Percentiles rank a stretch among this genome's conserved stretches.
Evolutionary conservation across 306 rosid genomes (phyloP).

Genomic region (Oemleria cerasiformis): DNA sequence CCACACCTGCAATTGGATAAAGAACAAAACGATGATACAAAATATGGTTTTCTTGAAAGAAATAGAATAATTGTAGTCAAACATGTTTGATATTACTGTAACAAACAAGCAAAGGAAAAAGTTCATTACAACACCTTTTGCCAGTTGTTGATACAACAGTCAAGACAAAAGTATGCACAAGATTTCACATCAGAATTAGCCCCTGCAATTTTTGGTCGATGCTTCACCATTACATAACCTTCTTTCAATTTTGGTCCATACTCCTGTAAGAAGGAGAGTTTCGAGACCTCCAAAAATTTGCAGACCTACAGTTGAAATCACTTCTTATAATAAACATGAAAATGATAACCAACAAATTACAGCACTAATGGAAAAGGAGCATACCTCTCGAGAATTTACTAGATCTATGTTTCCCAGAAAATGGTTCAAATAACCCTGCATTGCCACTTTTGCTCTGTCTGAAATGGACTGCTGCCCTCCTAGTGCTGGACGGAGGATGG

Average conservation of each 20-base stretch:
- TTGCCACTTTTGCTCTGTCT: slow-evolving; percentile 71
- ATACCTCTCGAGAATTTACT: slow-evolving; percentile 88
- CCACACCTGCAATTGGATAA: slow-evolving; percentile 40
- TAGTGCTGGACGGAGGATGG: slow-evolving; percentile 74
- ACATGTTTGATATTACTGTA: neutral
- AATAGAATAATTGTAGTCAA: neutral
- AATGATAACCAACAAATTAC: neutral
- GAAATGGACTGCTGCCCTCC: slow-evolving; percentile 75
- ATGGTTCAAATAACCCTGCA: slow-evolving; percentile 85
- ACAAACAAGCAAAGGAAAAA: neutral
- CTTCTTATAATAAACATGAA: neutral
- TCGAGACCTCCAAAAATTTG: slow-evolving; percentile 54
- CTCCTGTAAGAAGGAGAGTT: slow-evolving; percentile 44
- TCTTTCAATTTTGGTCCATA: slow-evolving; percentile 55
- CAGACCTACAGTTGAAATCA: slow-evolving; percentile 41
- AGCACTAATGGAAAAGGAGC: neutral
- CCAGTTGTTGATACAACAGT: slow-evolving; percentile 41
- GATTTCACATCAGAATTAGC: slow-evolving; percentile 33
- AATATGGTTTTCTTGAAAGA: neutral
- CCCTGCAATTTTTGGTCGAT: slow-evolving; percentile 31
- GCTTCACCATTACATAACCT: slow-evolving; percentile 53
- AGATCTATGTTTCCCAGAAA: slow-evolving; percentile 78
- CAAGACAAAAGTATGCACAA: neutral
- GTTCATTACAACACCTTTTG: slow-evolving; percentile 35
- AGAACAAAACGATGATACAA: neutral